phyloP scores from a whole-genome alignment of 202 grass and related monocot genomes.

The Bolboschoenoplectus hybrid region DNA sequence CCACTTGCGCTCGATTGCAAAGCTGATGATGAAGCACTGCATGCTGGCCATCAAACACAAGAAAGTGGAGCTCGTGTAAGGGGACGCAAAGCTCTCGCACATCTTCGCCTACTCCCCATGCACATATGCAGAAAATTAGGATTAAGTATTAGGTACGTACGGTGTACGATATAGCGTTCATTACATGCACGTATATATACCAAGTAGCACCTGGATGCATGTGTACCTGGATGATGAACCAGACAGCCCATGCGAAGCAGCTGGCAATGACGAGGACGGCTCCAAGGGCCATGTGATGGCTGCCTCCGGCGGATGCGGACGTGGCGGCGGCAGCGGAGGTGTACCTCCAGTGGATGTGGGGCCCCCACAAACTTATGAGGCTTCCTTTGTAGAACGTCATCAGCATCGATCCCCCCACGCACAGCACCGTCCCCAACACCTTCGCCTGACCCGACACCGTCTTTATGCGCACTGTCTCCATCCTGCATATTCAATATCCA shows the following conservation, averaged over 20 bases:
- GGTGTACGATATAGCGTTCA: no score
- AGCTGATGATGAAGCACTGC: conserved; percentile 63
- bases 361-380: conserved; percentile 51
- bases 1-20: conserved; percentile 49
- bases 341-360: conserved; percentile 82
- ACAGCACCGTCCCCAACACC: conserved; percentile 65
- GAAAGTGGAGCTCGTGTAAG: conserved; percentile 83
- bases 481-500: conserved; percentile 40
- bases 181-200: not conserved
- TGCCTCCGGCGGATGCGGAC: not conserved
- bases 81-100: conserved; percentile 67
- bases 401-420: conserved; percentile 88
- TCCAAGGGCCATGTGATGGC: conserved; percentile 43
- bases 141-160: no score
- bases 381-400: conserved; percentile 88
- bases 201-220: not conserved
- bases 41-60: conserved; percentile 73
- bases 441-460: conserved; percentile 69
- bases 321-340: conserved; percentile 37
- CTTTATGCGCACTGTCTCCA: conserved; percentile 63
- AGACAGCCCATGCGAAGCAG: conserved; percentile 74
- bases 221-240: conserved; percentile 81
- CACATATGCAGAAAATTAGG: not conserved
- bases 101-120: conserved; percentile 55
- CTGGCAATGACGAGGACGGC: conserved; percentile 70